phyloP scores from a whole-genome alignment of 2,329 filamentous ascomycete species.

The Calonectria pauciramosa region DNA sequence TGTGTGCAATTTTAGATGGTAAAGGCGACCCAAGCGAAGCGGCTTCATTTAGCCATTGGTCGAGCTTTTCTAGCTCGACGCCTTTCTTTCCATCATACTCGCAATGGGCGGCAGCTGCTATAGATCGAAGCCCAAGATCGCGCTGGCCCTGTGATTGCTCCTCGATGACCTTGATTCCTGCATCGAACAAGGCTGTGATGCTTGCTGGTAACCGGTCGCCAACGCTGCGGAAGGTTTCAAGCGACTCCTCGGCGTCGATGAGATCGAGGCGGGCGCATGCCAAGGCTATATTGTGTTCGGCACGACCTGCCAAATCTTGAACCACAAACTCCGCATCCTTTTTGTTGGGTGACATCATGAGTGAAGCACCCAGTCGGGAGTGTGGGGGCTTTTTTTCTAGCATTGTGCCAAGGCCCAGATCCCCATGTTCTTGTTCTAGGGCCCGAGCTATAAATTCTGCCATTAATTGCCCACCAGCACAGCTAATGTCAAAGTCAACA shows the following conservation, averaged over 20 bases:
- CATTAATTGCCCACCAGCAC: not conserved
- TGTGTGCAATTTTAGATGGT: not conserved
- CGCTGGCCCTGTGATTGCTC: not conserved
- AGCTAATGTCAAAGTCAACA: not conserved
- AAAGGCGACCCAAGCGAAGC: not conserved
- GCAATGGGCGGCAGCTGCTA: not conserved
- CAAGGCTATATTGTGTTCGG: not conserved
- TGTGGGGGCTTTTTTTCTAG: not conserved
- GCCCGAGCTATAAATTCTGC: not conserved
- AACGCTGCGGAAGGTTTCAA: not conserved
- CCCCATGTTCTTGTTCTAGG: not conserved
- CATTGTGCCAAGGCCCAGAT: not conserved
- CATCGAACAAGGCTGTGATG: conserved; percentile 1
- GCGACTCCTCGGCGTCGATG: not conserved
- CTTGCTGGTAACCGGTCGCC: not conserved
- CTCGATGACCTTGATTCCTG: not conserved
- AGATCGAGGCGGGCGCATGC: not conserved
- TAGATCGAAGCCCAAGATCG: not conserved
- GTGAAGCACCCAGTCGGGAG: not conserved
- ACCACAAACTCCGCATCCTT: not conserved
- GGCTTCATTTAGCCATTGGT: not conserved
- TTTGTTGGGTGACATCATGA: not conserved
- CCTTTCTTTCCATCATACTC: not conserved
- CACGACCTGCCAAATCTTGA: not conserved
- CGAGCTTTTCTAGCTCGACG: not conserved